Percentiles rank a stretch among this genome's conserved stretches.
Evolutionary conservation across 2,329 filamentous ascomycete genomes (phyloP).

Genomic region (Cercospora canescens): DNA sequence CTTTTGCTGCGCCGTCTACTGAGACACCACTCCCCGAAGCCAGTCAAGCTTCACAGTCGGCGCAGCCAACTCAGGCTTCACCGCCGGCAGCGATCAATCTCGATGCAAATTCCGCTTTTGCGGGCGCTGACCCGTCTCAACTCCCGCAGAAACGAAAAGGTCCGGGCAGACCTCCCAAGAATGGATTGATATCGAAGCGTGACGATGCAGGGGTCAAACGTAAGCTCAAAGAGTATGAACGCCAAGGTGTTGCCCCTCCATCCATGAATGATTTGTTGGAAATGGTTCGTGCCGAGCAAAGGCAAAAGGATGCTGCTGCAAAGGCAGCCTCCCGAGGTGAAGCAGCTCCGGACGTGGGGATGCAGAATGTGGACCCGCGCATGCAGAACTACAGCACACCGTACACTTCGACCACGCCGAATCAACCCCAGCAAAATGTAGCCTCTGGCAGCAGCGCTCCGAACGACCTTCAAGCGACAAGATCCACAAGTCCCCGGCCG

Average conservation of each 20-base stretch:
- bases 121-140: constrained; percentile 33
- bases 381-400: constrained; percentile 9
- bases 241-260: constrained; percentile 31
- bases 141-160: constrained; percentile 67
- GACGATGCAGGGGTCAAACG: constrained; percentile 47
- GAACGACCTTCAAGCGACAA: constrained; percentile 7
- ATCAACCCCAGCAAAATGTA: neutral
- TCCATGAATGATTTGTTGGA: constrained; percentile 33
- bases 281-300: constrained; percentile 40
- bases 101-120: constrained; percentile 34
- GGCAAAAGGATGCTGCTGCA: constrained; percentile 34
- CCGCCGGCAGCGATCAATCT: constrained; percentile 24
- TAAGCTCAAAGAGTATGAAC: constrained; percentile 39
- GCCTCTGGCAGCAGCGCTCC: constrained; percentile 8
- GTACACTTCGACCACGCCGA: constrained; percentile 6
- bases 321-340: constrained; percentile 27
- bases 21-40: constrained; percentile 5
- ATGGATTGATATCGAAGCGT: constrained; percentile 79
- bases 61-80: constrained; percentile 11
- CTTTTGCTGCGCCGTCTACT: constrained; percentile 24
- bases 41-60: neutral
- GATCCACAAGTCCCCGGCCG: constrained; percentile 10
- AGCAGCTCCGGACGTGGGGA: constrained; percentile 30
- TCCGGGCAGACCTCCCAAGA: constrained; percentile 78
- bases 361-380: constrained; percentile 6